A percentile compares a stretch with the other conserved stretches of the same genome.
Evolutionary conservation across 768 basidiomycete genomes (phyloP).

Genomic region (Amyloporia xantha): DNA sequence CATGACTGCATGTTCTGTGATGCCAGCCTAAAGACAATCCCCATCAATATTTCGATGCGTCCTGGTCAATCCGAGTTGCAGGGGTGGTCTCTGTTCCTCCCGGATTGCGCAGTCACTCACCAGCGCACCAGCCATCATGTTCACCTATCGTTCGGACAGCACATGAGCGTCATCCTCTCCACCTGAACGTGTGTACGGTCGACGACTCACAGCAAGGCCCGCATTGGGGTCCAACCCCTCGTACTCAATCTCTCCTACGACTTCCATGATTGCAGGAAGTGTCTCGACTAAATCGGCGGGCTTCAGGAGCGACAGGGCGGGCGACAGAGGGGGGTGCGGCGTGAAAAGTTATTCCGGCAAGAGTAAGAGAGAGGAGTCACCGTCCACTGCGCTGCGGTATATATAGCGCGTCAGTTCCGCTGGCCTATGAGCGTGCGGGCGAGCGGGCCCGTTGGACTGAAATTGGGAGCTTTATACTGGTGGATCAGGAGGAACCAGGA

Average conservation of each 20-base stretch:
- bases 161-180: conserved; percentile 6
- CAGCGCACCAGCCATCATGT: conserved; percentile 95
- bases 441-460: background rate
- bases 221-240: conserved; percentile 70
- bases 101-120: conserved; percentile 41
- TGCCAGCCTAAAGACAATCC: conserved; percentile 70
- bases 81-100: background rate
- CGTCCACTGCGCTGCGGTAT: background rate
- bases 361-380: too few relatives aligned
- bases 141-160: conserved; percentile 50
- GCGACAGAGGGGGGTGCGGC: background rate
- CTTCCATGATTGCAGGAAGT: conserved; percentile 25
- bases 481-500: background rate
- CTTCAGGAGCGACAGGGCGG: conserved; percentile 1
- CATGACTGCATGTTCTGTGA: conserved; percentile 98
- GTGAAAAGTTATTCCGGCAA: background rate
- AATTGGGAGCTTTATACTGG: background rate
- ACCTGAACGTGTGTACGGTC: background rate
- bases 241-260: conserved; percentile 53
- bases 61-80: background rate
- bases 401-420: background rate
- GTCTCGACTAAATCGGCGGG: background rate
- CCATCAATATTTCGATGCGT: background rate
- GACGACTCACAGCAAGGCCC: conserved; percentile 57
- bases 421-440: background rate